Evolutionary conservation across 805 yeast species (phyloP).

Genomic region (Deakozyma indianensis): DNA sequence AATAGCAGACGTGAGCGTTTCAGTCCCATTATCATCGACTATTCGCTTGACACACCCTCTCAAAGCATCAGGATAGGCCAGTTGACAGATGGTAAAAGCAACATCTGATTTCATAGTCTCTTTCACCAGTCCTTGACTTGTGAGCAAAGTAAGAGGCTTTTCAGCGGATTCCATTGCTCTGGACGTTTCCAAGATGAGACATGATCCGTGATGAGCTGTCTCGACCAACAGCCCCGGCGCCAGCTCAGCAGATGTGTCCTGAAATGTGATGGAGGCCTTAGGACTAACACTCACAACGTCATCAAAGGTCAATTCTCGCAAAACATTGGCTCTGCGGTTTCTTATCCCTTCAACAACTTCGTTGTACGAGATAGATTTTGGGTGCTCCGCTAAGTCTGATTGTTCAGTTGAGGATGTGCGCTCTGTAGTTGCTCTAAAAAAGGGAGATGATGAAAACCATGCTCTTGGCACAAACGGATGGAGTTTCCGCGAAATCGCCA

Average conservation of each 20-base stretch:
- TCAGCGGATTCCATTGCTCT: not conserved
- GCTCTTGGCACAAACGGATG: too few species aligned
- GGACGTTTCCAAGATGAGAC: not conserved
- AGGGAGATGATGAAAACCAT: too few species aligned
- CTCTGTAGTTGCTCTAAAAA: too few species aligned
- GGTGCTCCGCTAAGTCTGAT: too few species aligned
- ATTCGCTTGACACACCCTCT: not conserved
- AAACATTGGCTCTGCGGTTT: not conserved
- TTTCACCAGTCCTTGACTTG: not conserved
- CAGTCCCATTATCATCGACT: not conserved
- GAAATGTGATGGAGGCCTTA: not conserved
- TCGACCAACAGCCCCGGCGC: not conserved
- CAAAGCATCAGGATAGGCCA: not conserved
- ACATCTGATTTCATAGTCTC: not conserved
- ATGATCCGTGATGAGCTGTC: not conserved
- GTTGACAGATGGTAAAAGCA: not conserved
- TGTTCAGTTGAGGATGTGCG: too few species aligned
- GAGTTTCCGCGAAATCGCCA: too few species aligned
- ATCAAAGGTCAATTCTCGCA: not conserved
- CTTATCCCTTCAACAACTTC: not conserved
- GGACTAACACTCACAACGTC: not conserved
- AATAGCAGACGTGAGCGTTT: not conserved
- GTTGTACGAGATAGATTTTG: not conserved
- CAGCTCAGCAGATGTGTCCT: not conserved
- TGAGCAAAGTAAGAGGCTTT: not conserved